These are phyloP conservation scores for Fistulifera solaris DNA, from an alignment of 108 stramenopile genomes.

Conservation along the genomic window DNA sequence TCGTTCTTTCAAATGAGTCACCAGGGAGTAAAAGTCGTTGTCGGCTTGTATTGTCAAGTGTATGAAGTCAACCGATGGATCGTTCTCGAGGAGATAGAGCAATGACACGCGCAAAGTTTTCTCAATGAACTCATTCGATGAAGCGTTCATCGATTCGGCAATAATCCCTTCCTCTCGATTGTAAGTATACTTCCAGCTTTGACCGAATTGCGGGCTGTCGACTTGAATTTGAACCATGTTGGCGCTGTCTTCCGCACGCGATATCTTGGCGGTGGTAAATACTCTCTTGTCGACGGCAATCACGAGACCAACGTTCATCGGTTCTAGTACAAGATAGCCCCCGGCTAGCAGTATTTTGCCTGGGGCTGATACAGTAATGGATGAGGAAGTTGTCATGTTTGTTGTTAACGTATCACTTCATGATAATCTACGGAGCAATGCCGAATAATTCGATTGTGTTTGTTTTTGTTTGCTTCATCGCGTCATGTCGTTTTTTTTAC, in stretches of 20 bases:
- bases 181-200: conserved; percentile 15
- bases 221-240: conserved; percentile 19
- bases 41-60: conserved; percentile 80
- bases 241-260: background rate
- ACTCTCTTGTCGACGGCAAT: conserved; percentile 82
- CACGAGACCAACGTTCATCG: conserved; percentile 79
- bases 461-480: no score
- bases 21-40: conserved; percentile 95
- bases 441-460: no score
- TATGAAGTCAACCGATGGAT: conserved; percentile 11
- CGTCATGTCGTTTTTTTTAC: no score
- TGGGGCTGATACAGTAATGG: conserved; percentile 43
- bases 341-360: conserved; percentile 92
- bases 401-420: no score
- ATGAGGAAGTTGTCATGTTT: no score
- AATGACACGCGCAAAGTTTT: conserved; percentile 65
- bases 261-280: conserved; percentile 52
- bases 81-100: conserved; percentile 27
- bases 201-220: conserved; percentile 69
- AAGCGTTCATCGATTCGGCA: conserved; percentile 14
- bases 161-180: conserved; percentile 10
- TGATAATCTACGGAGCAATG: no score
- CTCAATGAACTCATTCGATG: conserved; percentile 71
- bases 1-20: conserved; percentile 40
- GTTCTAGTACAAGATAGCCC: conserved; percentile 90